Conservation (phyloP, 73 alveolate species). For the Paramecium primaurelia region DNA sequence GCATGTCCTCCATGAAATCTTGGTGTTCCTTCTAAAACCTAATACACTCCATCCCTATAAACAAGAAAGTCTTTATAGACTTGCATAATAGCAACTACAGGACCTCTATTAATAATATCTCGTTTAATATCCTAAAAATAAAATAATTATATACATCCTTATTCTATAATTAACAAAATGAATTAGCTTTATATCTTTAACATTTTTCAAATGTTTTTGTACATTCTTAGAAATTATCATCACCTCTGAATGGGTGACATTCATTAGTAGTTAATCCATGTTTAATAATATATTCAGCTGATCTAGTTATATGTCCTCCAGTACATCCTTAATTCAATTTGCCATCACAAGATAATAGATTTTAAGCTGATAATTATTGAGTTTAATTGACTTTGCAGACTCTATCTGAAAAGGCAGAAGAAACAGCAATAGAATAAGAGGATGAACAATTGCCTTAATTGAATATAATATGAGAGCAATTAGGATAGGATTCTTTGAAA, state of each 20-base stretch:
- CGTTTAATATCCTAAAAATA: conserved; percentile 68
- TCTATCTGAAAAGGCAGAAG: conserved; percentile 43
- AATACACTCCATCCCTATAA: conserved; percentile 72
- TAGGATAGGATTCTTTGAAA: background rate
- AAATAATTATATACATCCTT: background rate
- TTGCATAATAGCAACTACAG: conserved; percentile 82
- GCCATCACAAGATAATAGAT: background rate
- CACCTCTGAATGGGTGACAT: conserved; percentile 42
- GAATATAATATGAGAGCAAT: background rate
- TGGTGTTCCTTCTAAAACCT: conserved; percentile 57
- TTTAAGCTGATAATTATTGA: conserved; percentile 65
- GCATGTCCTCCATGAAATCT: conserved; percentile 81
- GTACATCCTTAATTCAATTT: conserved; percentile 68
- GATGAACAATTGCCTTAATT: conserved; percentile 52
- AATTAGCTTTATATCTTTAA: background rate
- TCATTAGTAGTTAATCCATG: conserved; percentile 15
- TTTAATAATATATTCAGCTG: conserved; percentile 54
- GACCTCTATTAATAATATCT: conserved; percentile 85
- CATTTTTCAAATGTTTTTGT: background rate
- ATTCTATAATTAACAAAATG: background rate
- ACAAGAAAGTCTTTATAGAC: conserved; percentile 81
- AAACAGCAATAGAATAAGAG: background rate
- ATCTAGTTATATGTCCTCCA: conserved; percentile 78
- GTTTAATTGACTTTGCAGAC: conserved; percentile 41
- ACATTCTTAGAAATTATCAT: background rate